Conservation (phyloP, 768 basidiomycete species). For the Hysterangium stoloniferum region DNA sequence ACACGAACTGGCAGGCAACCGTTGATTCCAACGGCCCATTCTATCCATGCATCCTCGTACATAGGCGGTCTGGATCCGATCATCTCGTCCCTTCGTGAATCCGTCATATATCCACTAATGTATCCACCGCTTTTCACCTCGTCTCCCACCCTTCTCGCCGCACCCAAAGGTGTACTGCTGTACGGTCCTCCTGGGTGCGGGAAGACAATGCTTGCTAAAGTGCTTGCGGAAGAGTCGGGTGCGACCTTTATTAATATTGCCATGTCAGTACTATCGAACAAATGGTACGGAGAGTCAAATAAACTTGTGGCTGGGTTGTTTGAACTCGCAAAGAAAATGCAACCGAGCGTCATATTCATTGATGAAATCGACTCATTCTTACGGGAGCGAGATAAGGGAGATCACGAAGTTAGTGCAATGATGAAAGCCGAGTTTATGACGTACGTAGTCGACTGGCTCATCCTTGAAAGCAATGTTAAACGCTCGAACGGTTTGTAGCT, state of each 20-base stretch:
- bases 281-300: constrained; percentile 88
- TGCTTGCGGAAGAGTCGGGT: constrained; percentile 92
- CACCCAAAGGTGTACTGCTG: constrained; percentile 95
- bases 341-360: constrained; percentile 96
- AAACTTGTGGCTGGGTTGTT: constrained; percentile 94
- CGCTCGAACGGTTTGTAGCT: constrained; percentile 32
- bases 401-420: constrained; percentile 98
- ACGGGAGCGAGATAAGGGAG: constrained; percentile 75
- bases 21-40: constrained; percentile 21
- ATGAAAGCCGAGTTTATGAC: constrained; percentile 97
- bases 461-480: constrained; percentile 6
- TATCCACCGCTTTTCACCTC: constrained; percentile 84
- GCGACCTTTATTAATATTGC: constrained; percentile 94
- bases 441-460: constrained; percentile 34
- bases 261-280: constrained; percentile 64
- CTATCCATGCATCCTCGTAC: constrained; percentile 35
- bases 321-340: constrained; percentile 86
- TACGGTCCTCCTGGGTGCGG: constrained; percentile 98
- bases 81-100: constrained; percentile 86
- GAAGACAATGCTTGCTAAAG: constrained; percentile 99
- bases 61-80: constrained; percentile 93
- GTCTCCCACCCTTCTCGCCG: constrained; percentile 73
- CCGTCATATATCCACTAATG: constrained; percentile 89
- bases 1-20: constrained; percentile 18
- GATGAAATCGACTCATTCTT: constrained; percentile 98